Percentiles rank a stretch among this genome's conserved stretches.
Conservation (phyloP, 352 stramenopile genomes). For the Phytophthora sansomeana region DNA sequence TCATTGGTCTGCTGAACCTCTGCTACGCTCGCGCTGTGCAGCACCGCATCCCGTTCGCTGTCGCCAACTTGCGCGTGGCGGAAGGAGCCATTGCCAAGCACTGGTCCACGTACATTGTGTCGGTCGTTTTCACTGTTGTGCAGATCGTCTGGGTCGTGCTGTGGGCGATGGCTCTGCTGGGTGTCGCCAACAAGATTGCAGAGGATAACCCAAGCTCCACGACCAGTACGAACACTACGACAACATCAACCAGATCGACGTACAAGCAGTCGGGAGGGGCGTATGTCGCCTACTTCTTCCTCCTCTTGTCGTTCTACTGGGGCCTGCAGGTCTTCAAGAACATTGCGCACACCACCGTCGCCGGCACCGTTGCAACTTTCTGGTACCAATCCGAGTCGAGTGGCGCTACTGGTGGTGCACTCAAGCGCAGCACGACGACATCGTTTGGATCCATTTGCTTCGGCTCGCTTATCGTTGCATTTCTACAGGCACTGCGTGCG, state of each 20-base stretch:
- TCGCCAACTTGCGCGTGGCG: constrained; percentile 91
- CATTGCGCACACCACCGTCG: constrained; percentile 92
- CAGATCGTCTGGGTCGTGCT: constrained; percentile 91
- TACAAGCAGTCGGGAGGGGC: constrained; percentile 45
- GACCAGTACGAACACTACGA: constrained; percentile 17
- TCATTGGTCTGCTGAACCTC: constrained; percentile 76
- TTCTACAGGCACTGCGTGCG: constrained; percentile 91
- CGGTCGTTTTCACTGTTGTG: constrained; percentile 89
- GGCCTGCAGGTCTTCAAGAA: constrained; percentile 93
- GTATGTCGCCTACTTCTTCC: constrained; percentile 57
- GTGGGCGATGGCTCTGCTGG: constrained; percentile 89
- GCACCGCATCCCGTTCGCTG: constrained; percentile 94
- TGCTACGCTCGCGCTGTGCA: constrained; percentile 89
- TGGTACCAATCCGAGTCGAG: constrained; percentile 93
- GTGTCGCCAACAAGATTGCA: constrained; percentile 86
- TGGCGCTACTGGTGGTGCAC: constrained; percentile 82
- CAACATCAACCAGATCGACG: constrained; percentile 35
- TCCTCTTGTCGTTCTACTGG: constrained; percentile 95
- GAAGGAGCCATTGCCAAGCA: constrained; percentile 92
- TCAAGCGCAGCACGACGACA: constrained; percentile 89
- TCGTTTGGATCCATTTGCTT: constrained; percentile 97
- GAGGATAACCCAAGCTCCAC: constrained; percentile 54
- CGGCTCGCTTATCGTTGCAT: constrained; percentile 93
- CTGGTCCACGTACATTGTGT: constrained; percentile 86
- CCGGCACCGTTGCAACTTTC: constrained; percentile 95